Conservation (phyloP, 768 basidiomycete genomes). For the Hericium rajendrae region DNA sequence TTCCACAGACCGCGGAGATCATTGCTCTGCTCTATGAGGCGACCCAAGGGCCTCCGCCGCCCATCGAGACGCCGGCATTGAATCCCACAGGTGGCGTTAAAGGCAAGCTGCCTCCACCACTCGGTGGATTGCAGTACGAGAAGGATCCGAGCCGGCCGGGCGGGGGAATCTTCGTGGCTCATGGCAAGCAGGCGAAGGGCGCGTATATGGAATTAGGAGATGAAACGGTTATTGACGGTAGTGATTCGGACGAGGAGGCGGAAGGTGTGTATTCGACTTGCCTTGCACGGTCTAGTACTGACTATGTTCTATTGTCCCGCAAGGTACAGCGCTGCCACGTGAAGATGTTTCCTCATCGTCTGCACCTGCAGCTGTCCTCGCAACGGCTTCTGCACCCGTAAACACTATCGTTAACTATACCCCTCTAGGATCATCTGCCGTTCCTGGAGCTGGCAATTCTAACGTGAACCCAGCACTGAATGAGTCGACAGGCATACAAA, state of each 20-base stretch:
- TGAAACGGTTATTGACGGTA: slow-evolving; percentile 43
- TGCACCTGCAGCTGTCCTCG: too few species aligned
- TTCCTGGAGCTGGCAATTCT: slow-evolving; percentile 22
- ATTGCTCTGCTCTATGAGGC: slow-evolving; percentile 88
- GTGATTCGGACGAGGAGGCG: slow-evolving; percentile 19
- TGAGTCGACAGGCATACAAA: slow-evolving; percentile 22
- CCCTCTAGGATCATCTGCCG: slow-evolving; percentile 26
- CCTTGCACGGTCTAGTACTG: neutral
- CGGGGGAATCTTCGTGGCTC: slow-evolving; percentile 77
- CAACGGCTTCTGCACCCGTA: neutral
- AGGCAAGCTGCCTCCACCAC: slow-evolving; percentile 39
- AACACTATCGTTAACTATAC: slow-evolving; percentile 44
- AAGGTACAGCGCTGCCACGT: too few species aligned
- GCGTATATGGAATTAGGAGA: slow-evolving; percentile 35
- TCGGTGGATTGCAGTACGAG: slow-evolving; percentile 54
- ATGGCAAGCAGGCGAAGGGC: slow-evolving; percentile 19
- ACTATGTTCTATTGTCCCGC: too few species aligned
- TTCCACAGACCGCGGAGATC: slow-evolving; percentile 75
- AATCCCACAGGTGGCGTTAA: slow-evolving; percentile 75
- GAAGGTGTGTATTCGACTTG: slow-evolving; percentile 5
- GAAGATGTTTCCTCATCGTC: too few species aligned
- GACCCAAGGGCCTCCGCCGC: slow-evolving; percentile 63
- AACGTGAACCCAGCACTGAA: slow-evolving; percentile 80
- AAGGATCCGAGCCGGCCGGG: slow-evolving; percentile 77
- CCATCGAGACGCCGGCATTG: slow-evolving; percentile 44